Conservation (phyloP, 768 basidiomycete genomes). For the Daedaleopsis nitida region DNA sequence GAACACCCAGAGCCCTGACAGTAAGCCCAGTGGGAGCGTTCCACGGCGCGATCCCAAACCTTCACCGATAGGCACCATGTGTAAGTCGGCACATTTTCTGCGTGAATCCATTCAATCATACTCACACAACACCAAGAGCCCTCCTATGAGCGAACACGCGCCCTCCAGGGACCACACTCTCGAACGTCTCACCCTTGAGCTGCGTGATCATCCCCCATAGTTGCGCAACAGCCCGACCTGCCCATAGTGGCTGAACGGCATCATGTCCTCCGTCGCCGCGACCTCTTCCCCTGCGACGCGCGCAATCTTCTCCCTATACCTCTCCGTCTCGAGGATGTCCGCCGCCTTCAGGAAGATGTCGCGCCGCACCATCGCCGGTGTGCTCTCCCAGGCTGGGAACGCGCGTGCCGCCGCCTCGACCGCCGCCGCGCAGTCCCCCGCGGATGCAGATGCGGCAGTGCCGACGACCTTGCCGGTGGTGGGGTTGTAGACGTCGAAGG, state of each 20-base stretch:
- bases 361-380: slow-evolving; percentile 37
- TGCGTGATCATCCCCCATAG: slow-evolving; percentile 37
- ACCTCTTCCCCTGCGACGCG: slow-evolving; percentile 42
- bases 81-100: neutral
- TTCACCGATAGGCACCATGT: slow-evolving; percentile 20
- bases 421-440: slow-evolving; percentile 34
- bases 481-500: slow-evolving; percentile 51
- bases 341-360: slow-evolving; percentile 52
- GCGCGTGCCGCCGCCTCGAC: slow-evolving; percentile 48
- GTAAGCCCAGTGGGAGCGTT: slow-evolving; percentile 52
- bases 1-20: slow-evolving; percentile 45
- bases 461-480: slow-evolving; percentile 46
- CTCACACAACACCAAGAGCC: slow-evolving; percentile 56
- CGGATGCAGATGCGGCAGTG: slow-evolving; percentile 44
- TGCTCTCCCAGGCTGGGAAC: slow-evolving; percentile 50
- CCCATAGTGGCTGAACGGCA: slow-evolving; percentile 28
- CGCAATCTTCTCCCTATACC: slow-evolving; percentile 39
- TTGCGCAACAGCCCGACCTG: slow-evolving; percentile 32
- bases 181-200: slow-evolving; percentile 46
- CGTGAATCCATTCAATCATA: slow-evolving; percentile 1
- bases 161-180: slow-evolving; percentile 46
- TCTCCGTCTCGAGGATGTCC: slow-evolving; percentile 44
- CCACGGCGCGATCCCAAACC: slow-evolving; percentile 58
- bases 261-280: slow-evolving; percentile 30
- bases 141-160: slow-evolving; percentile 47